Percentiles rank a stretch among this genome's conserved stretches.
Conservation (phyloP, 768 basidiomycete species). For the Dentipellis fragilis region DNA sequence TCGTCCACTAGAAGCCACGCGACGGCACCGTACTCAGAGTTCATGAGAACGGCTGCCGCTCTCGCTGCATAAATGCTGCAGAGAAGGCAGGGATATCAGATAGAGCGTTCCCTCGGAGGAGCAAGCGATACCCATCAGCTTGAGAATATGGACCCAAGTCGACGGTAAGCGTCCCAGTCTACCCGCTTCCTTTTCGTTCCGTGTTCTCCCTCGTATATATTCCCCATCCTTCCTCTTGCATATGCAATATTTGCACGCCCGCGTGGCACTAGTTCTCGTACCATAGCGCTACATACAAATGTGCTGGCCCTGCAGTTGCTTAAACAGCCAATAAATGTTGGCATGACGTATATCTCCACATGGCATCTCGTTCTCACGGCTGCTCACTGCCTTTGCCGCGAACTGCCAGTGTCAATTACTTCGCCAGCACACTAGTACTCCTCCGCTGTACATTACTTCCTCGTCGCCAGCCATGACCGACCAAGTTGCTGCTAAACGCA, state of each 20-base stretch:
- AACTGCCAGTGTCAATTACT: no score
- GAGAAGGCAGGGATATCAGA: background rate
- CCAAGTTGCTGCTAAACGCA: constrained; percentile 57
- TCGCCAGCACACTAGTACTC: background rate
- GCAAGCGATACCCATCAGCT: background rate
- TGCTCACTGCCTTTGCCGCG: background rate
- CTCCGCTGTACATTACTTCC: background rate
- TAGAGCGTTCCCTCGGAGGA: background rate
- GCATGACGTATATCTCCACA: background rate
- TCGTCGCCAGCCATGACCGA: constrained; percentile 26
- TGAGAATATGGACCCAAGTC: background rate
- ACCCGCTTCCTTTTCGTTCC: background rate
- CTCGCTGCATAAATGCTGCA: background rate
- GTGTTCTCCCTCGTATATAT: no score
- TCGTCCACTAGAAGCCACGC: no score
- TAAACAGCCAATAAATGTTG: no score
- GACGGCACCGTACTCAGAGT: no score
- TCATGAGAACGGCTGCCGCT: no score
- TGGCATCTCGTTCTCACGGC: background rate
- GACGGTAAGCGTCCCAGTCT: background rate
- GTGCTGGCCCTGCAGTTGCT: no score
- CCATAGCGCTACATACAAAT: no score
- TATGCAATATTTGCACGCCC: no score
- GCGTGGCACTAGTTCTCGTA: no score
- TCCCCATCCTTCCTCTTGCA: no score